Evolutionary conservation across 78 protist species (phyloP).

Genomic region (slime mould (Dictyostelium discoideum)): DNA sequence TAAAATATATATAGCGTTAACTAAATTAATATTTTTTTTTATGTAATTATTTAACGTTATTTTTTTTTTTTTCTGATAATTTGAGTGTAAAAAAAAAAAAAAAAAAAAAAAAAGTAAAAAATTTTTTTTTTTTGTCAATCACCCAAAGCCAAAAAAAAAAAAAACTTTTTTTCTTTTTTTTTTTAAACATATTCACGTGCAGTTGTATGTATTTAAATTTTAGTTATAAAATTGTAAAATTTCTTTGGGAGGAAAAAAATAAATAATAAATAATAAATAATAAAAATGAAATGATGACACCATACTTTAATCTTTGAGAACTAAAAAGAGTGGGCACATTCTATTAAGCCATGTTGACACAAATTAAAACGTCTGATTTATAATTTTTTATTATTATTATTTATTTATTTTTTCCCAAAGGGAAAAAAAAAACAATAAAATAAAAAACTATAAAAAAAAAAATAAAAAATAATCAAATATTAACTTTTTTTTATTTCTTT

Average conservation of each 20-base stretch:
- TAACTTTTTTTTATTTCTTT: too few species aligned
- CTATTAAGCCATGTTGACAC: background rate
- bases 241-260: background rate
- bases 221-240: too few species aligned
- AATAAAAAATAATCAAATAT: too few species aligned
- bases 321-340: constrained; percentile 19
- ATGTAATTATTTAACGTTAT: background rate
- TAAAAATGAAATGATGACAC: constrained; percentile 5
- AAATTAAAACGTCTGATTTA: background rate
- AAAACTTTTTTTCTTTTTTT: too few species aligned
- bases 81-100: too few species aligned
- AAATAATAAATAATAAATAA: background rate
- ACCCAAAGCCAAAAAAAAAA: too few species aligned
- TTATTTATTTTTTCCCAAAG: background rate
- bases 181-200: too few species aligned
- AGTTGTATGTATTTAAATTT: too few species aligned
- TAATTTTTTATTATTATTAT: background rate
- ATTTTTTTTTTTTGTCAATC: too few species aligned
- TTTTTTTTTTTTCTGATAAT: background rate
- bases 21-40: background rate
- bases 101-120: too few species aligned
- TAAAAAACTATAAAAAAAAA: background rate
- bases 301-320: constrained; percentile 24
- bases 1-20: background rate
- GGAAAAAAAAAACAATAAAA: background rate